Conservation (phyloP, 805 yeast species). For the Nakazawaea pomicola region DNA sequence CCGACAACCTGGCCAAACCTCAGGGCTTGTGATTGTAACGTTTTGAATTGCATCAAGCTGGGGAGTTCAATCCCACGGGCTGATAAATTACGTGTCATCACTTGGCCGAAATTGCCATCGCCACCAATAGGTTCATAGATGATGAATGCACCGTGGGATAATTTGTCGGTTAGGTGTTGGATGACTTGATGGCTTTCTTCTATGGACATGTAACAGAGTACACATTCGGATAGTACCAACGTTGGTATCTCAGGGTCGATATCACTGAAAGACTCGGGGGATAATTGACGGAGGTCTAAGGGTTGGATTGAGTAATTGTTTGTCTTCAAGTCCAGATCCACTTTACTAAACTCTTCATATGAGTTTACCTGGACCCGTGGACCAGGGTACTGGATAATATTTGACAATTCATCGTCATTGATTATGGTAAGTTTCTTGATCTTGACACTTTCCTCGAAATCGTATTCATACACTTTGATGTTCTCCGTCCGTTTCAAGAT, state of each 20-base stretch:
- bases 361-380: constrained; percentile 17
- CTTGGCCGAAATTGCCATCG: constrained; percentile 57
- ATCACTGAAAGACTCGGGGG: constrained; percentile 15
- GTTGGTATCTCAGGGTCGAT: constrained; percentile 44
- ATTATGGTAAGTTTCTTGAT: constrained; percentile 47
- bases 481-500: constrained; percentile 30
- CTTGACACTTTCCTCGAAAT: constrained; percentile 50
- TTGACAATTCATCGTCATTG: constrained; percentile 23
- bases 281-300: constrained; percentile 44
- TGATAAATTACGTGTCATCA: constrained; percentile 60
- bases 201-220: constrained; percentile 63
- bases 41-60: constrained; percentile 48
- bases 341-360: constrained; percentile 19
- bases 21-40: constrained; percentile 32
- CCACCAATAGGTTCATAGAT: constrained; percentile 71
- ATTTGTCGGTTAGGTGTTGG: constrained; percentile 30
- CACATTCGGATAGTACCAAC: constrained; percentile 67
- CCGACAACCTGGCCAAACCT: constrained; percentile 27
- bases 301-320: constrained; percentile 48
- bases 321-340: constrained; percentile 30
- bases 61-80: constrained; percentile 60
- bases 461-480: constrained; percentile 54
- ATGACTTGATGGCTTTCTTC: constrained; percentile 41
- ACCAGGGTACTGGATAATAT: constrained; percentile 20
- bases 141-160: constrained; percentile 28